phyloP scores from a whole-genome alignment of 1,284 basidiomycete species.

The Irpex sp. region DNA sequence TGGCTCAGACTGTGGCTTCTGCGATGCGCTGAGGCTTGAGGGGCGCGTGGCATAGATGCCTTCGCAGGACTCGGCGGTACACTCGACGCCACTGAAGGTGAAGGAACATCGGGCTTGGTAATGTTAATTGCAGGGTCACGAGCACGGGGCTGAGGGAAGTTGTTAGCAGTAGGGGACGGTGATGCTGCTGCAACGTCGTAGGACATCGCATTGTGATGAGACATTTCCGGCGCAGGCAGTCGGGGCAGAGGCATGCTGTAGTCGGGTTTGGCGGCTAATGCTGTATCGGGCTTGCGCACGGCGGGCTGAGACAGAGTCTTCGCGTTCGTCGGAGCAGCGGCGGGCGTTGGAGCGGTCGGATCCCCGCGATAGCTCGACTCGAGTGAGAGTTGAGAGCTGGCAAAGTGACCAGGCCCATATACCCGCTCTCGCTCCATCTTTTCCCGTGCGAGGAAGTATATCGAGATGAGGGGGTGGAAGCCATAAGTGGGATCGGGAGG shows the following conservation, averaged over 20 bases:
- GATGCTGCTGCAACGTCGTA: slow-evolving; percentile 56
- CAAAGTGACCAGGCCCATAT: slow-evolving; percentile 93
- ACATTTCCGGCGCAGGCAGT: slow-evolving; percentile 76
- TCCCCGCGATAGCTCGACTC: slow-evolving; percentile 24
- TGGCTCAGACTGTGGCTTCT: slow-evolving; percentile 78
- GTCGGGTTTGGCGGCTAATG: slow-evolving; percentile 48
- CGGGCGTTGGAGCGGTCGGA: slow-evolving; percentile 19
- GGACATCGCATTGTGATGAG: slow-evolving; percentile 74
- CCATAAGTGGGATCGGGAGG: slow-evolving; percentile 83
- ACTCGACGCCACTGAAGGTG: slow-evolving; percentile 17
- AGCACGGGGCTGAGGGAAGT: slow-evolving; percentile 61
- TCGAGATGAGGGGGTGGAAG: slow-evolving; percentile 93
- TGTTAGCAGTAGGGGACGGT: slow-evolving; percentile 50
- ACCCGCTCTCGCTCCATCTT: slow-evolving; percentile 93
- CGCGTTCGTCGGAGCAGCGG: slow-evolving; percentile 21
- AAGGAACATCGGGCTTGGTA: slow-evolving; percentile 18
- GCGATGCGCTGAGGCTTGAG: slow-evolving; percentile 64
- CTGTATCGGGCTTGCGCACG: slow-evolving; percentile 22
- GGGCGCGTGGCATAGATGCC: slow-evolving; percentile 49
- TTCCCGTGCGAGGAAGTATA: slow-evolving; percentile 94
- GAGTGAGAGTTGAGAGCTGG: slow-evolving; percentile 77
- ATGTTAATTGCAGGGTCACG: slow-evolving; percentile 40
- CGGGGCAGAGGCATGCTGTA: slow-evolving; percentile 82
- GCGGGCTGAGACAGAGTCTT: slow-evolving; percentile 27
- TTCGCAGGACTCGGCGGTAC: slow-evolving; percentile 24